Evolutionary conservation across 139 green algal species (phyloP).

Genomic region (Ulvella scutata): DNA sequence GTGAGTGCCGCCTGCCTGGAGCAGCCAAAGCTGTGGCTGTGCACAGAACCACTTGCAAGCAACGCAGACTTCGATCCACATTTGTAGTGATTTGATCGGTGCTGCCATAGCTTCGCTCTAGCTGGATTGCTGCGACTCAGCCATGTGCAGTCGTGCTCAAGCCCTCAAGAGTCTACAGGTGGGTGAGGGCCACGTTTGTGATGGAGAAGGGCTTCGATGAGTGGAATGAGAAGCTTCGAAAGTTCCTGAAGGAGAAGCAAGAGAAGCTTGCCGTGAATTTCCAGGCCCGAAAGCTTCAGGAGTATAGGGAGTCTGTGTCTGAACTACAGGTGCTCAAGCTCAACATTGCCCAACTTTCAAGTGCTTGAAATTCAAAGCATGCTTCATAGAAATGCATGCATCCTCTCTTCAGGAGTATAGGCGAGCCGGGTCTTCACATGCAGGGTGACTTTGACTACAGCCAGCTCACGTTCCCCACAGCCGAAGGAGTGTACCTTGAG

Average conservation of each 20-base stretch:
- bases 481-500: not conserved
- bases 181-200: not conserved
- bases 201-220: not conserved
- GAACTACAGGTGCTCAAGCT: not conserved
- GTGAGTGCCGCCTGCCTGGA: too few relatives aligned
- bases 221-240: not conserved
- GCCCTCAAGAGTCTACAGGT: too few relatives aligned
- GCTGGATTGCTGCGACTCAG: too few relatives aligned
- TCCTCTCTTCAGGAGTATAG: not conserved
- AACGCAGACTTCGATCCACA: too few relatives aligned
- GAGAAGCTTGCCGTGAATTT: not conserved
- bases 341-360: too few relatives aligned
- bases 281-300: not conserved
- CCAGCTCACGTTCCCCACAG: not conserved
- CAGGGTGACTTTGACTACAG: slow-evolving; percentile 2
- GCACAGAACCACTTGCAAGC: too few relatives aligned
- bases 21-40: too few relatives aligned
- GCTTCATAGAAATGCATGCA: too few relatives aligned
- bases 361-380: too few relatives aligned
- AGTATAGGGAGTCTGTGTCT: not conserved
- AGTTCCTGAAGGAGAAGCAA: not conserved
- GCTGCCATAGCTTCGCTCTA: too few relatives aligned
- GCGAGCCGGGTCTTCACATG: not conserved
- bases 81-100: too few relatives aligned
- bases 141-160: too few relatives aligned